Evolutionary conservation across 495 filamentous ascomycete species (phyloP).

Genomic region (Platismatia glauca): DNA sequence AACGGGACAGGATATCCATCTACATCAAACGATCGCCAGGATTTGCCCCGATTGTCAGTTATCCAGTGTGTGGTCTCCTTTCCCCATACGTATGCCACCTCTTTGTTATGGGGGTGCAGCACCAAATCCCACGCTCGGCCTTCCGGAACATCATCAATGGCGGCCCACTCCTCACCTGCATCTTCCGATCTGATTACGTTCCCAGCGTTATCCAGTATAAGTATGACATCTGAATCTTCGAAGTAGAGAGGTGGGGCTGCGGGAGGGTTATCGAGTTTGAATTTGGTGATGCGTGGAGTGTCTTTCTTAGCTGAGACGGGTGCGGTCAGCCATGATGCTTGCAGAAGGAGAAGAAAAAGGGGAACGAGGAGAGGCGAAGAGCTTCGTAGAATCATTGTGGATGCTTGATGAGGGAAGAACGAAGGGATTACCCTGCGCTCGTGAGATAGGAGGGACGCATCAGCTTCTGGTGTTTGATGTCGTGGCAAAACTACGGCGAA

Average conservation of each 20-base stretch:
- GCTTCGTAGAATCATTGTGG: slow-evolving; percentile 8
- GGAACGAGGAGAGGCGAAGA: slow-evolving; percentile 1
- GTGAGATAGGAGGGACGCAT: slow-evolving; percentile 10
- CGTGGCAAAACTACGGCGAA: slow-evolving; percentile 7
- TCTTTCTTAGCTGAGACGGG: slow-evolving; percentile 36
- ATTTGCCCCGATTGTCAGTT: slow-evolving; percentile 69
- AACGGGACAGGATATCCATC: slow-evolving; percentile 39
- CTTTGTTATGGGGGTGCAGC: slow-evolving; percentile 67
- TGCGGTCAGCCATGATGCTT: slow-evolving; percentile 4
- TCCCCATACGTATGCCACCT: slow-evolving; percentile 71
- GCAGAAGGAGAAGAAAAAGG: slow-evolving; percentile 15
- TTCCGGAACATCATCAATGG: slow-evolving; percentile 53
- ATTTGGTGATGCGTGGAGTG: slow-evolving; percentile 43
- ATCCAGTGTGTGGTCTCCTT: slow-evolving; percentile 59
- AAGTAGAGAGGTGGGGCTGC: slow-evolving; percentile 62
- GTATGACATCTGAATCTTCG: slow-evolving; percentile 67
- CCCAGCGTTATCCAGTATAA: slow-evolving; percentile 50
- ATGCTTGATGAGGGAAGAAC: background rate
- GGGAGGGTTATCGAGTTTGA: slow-evolving; percentile 54
- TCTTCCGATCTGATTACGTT: slow-evolving; percentile 65
- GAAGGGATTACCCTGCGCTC: slow-evolving; percentile 8
- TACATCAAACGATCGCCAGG: slow-evolving; percentile 65
- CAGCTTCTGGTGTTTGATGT: slow-evolving; percentile 7
- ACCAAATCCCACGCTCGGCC: slow-evolving; percentile 50
- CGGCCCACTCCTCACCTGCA: slow-evolving; percentile 66